A percentile compares a stretch with the other conserved stretches of the same genome.
Conservation (phyloP, 2,329 filamentous ascomycete genomes). For the Hypoxylon sp. region DNA sequence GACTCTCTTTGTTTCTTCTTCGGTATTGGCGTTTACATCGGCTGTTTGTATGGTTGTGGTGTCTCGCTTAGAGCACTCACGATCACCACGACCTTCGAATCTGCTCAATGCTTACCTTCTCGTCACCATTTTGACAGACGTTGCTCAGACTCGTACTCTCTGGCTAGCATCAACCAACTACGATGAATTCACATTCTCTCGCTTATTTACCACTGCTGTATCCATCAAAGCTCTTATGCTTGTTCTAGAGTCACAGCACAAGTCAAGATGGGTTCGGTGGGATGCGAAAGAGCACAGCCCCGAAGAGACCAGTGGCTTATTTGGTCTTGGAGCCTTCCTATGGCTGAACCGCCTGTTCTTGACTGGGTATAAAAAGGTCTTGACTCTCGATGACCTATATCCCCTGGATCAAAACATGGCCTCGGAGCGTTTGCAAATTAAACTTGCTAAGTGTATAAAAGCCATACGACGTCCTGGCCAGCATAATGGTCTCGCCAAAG, state of each 20-base stretch:
- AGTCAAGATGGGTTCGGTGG: slow-evolving; percentile 37
- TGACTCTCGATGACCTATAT: slow-evolving; percentile 34
- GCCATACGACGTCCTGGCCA: slow-evolving; percentile 6
- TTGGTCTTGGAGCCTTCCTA: slow-evolving; percentile 53
- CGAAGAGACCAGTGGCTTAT: slow-evolving; percentile 54
- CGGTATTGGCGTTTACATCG: slow-evolving; percentile 26
- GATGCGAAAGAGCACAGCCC: slow-evolving; percentile 44
- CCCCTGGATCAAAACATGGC: slow-evolving; percentile 28
- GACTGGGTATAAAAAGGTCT: slow-evolving; percentile 35
- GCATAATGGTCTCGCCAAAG: slow-evolving; percentile 20
- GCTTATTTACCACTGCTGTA: slow-evolving; percentile 36
- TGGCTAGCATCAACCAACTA: slow-evolving; percentile 55
- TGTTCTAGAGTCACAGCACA: slow-evolving; percentile 30
- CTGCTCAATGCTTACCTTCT: slow-evolving; percentile 60
- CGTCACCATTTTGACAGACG: slow-evolving; percentile 61
- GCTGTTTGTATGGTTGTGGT: slow-evolving; percentile 35
- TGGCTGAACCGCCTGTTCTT: slow-evolving; percentile 54
- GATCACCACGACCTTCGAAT: slow-evolving; percentile 58
- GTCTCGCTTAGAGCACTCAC: slow-evolving; percentile 40
- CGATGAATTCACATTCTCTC: slow-evolving; percentile 36
- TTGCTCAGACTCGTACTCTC: slow-evolving; percentile 60
- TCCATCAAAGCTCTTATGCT: slow-evolving; percentile 25
- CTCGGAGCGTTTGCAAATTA: slow-evolving; percentile 15
- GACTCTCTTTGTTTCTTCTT: slow-evolving; percentile 26
- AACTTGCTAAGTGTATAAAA: slow-evolving; percentile 9